Base-by-base conservation (phyloP, 1,284 basidiomycete genomes). In the Sporisorium exsertum region DNA sequence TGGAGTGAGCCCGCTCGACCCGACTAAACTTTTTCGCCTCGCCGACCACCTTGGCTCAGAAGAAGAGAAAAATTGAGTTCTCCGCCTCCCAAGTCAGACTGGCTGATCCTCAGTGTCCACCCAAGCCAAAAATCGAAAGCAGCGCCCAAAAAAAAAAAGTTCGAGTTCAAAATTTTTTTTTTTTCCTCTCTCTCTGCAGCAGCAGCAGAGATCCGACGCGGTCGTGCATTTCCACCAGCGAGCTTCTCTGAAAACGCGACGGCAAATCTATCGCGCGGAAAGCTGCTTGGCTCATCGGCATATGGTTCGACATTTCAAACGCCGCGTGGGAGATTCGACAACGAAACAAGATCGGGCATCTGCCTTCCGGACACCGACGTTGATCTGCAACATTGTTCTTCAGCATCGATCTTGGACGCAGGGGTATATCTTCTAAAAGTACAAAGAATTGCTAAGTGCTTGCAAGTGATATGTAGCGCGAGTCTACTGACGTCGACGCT, bases 1-100 rank as follows among this genome's bases (percentile, higher is more conserved):
- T 77, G 73, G 62, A 65, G 66, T 55, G 66, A 72, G 73, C 43
- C 33, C 62, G 58, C 24, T 43, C 43, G 65, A 27, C 59, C 56
- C 18, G 58, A 64, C 65, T 65, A 68, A 73, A 49, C 54, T 67
- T 58, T 43, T 22, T 49, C 35, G 35, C 6, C 35, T 37, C 35
- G 35, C 27, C 45, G 45, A 27, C 24, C 45, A 47, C n/a, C n/a
- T n/a, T n/a, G n/a, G n/a, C 22, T 47, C 22, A 46, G 22, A 22
- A 46, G 24, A 46, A 46, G 22, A 27, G n/a, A 47, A 49, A 49
- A 49, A 49, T n/a, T 49, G 27, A 49, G 15, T n/a, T 49, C 51
- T 53, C 51, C 51, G 51, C 51, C 20, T 53, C 40, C 24, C 9
- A 18, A 40, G 15, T 32, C 47, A 29, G 51, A 8, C 32, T 35